Evolutionary conservation across 345 rosid genomes (phyloP).

Genomic region (Theobroma cacao): DNA sequence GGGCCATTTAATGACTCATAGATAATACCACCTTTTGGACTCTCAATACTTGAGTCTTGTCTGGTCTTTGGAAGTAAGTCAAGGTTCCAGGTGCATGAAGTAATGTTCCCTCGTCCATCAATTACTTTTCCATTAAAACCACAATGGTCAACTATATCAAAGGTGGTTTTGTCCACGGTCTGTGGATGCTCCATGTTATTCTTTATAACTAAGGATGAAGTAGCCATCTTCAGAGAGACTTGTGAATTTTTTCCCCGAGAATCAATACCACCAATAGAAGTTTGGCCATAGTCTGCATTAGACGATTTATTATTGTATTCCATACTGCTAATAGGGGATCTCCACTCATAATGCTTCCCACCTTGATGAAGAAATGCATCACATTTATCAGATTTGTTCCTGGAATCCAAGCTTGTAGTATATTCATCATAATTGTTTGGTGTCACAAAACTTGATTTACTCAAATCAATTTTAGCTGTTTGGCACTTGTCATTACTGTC

Average conservation of each 20-base stretch:
- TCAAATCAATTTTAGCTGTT: constrained; percentile 14
- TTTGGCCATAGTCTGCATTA: constrained; percentile 21
- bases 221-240: constrained; percentile 18
- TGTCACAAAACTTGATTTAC: constrained; percentile 9
- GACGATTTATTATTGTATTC: constrained; percentile 23
- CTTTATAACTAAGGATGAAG: constrained; percentile 25
- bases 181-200: constrained; percentile 17
- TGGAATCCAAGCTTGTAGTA: constrained; percentile 2
- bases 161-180: constrained; percentile 11
- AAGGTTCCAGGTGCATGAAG: constrained; percentile 19
- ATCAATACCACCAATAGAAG: constrained; percentile 25
- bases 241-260: constrained; percentile 20
- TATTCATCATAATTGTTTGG: constrained; percentile 18
- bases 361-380: constrained; percentile 26
- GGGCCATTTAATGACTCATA: constrained; percentile 29
- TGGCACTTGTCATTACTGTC: constrained; percentile 15
- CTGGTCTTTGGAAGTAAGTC: constrained; percentile 21
- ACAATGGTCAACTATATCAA: constrained; percentile 15
- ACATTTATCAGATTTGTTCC: constrained; percentile 16
- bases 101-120: constrained; percentile 22
- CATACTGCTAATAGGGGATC: constrained; percentile 17
- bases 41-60: constrained; percentile 17
- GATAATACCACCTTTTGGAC: constrained; percentile 22
- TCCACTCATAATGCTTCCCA: constrained; percentile 26
- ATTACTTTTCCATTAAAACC: constrained; percentile 18